Base-by-base conservation (phyloP, 179 eudicot species). In the Silene coronaria region DNA sequence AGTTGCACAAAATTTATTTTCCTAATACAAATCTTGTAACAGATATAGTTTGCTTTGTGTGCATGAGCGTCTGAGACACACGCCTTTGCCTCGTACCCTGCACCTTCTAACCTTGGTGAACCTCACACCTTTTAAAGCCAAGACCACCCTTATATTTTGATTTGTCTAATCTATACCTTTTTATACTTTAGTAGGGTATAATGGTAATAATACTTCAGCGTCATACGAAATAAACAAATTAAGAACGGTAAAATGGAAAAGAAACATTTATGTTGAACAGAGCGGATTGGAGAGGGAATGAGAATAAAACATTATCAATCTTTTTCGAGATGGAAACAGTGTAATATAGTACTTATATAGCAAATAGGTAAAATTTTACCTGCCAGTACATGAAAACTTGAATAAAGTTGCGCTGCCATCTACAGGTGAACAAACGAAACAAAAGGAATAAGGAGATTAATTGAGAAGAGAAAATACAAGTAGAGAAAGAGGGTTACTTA, bases 331-430 rank as follows among this genome's bases (percentile, higher is more conserved):
- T 7, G 22, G 28, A 28, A 4, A 68, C 5, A 17, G 19, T 19
- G 5, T 17, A 67, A 67, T 34, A 67, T 32, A 2, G 24, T 19
- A 67, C 30, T 10, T 1, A 0, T 42, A 75, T 55, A n/a, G 38
- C 2, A 10, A 77, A 36, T 36, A 4, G 11, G 21, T 36, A 61
- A 30, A 61, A 30, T 23, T 26, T 51, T 81, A 93, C 99, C 96
- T 96, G 98, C 98, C 99, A 96, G 82, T 93, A 96, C 94, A 96
- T 91, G 77, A 96, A 91, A 62, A 88, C 78, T 69, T 93, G 98
- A 57, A 96, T 81, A 36, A 96, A 85, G 84, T 93, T 96, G 76
- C 99, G 96, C 80, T 93, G 98, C 96, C 96, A 91, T 82, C 99
- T 95, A 91, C 87, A 85, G 51, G 48, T 42, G 48, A 53, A 32